Conservation (phyloP, 805 yeast species). For the Candida ulmi region DNA sequence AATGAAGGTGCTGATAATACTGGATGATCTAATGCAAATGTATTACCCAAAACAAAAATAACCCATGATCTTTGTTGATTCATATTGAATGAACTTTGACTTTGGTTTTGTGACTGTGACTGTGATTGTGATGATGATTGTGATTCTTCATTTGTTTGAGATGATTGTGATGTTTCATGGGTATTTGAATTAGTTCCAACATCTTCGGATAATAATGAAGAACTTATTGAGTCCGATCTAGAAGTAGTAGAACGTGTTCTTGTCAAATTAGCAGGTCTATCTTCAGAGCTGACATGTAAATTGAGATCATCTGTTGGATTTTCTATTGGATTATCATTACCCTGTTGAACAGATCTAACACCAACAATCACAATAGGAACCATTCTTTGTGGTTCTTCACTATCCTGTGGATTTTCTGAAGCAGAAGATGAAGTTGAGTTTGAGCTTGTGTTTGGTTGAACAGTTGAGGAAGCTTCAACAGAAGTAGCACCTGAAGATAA, state of each 20-base stretch:
- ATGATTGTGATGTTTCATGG: too few relatives aligned
- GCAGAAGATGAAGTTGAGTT: neutral
- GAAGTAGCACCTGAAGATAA: neutral
- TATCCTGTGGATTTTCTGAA: neutral
- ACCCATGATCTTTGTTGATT: constrained; percentile 45
- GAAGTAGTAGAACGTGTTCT: neutral
- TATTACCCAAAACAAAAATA: constrained; percentile 56
- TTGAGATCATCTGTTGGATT: constrained; percentile 12
- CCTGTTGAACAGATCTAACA: constrained; percentile 33
- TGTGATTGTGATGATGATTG: too few relatives aligned
- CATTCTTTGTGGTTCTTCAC: constrained; percentile 2
- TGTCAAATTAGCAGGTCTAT: neutral
- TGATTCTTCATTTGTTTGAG: too few relatives aligned
- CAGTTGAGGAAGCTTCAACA: neutral
- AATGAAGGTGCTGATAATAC: constrained; percentile 41
- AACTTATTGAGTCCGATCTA: too few relatives aligned
- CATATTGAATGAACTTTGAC: too few relatives aligned
- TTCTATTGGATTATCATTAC: constrained; percentile 2
- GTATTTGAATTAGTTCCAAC: neutral
- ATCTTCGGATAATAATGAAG: too few relatives aligned
- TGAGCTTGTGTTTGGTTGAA: too few relatives aligned
- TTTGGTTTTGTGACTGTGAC: neutral
- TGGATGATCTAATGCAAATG: constrained; percentile 45
- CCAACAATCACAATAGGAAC: constrained; percentile 47
- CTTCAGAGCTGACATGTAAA: constrained; percentile 2